Evolutionary conservation across 2,329 filamentous ascomycete species (phyloP).

Genomic region (Berkeleyomyces rouxiae): DNA sequence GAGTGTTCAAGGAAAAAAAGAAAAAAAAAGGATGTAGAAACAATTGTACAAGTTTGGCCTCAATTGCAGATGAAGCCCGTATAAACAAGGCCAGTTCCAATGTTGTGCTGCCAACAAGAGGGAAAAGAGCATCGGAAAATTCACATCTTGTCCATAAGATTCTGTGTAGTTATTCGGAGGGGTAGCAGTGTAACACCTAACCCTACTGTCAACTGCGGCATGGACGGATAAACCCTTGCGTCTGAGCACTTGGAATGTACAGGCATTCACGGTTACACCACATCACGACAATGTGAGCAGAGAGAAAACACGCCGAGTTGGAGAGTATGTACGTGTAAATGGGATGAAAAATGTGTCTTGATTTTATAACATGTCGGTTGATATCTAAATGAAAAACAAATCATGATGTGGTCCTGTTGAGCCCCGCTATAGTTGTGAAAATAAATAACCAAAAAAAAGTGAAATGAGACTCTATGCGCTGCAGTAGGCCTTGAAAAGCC

Average conservation of each 20-base stretch:
- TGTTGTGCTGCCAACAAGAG: not conserved
- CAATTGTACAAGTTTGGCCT: not conserved
- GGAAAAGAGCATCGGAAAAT: not conserved
- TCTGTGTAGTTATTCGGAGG: not conserved
- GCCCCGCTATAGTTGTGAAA: not conserved
- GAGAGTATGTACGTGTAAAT: not conserved
- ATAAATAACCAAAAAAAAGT: not conserved
- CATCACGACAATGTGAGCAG: not conserved
- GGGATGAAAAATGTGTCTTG: not conserved
- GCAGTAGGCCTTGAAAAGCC: not conserved
- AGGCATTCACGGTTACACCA: not conserved
- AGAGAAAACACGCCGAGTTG: not conserved
- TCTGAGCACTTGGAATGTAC: not conserved
- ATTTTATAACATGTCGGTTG: not conserved
- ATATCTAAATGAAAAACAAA: not conserved
- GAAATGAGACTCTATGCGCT: not conserved
- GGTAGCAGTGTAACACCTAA: not conserved
- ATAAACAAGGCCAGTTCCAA: not conserved
- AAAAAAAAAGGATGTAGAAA: not conserved
- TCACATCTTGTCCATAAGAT: not conserved
- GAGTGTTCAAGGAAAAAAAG: not conserved
- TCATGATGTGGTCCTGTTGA: not conserved
- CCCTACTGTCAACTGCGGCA: not conserved
- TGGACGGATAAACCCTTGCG: not conserved
- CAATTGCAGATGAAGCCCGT: not conserved